These are phyloP conservation scores for Phlyctochytrium planicorne DNA, from an alignment of 192 early-diverging fungal species.

Conservation along the genomic window DNA sequence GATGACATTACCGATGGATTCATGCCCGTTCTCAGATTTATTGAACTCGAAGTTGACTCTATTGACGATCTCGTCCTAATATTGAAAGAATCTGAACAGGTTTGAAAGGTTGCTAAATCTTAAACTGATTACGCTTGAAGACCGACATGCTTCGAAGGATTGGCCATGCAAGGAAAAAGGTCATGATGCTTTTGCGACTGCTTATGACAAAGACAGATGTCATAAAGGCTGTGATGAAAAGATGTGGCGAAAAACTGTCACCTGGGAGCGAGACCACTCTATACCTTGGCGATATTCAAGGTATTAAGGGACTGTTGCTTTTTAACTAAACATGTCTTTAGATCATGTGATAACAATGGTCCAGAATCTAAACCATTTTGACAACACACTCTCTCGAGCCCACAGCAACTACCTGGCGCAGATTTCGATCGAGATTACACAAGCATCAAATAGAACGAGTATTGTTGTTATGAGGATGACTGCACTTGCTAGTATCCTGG, in stretches of 20 bases:
- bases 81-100: constrained; percentile 80
- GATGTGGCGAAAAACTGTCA: constrained; percentile 44
- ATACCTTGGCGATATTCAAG: constrained; percentile 64
- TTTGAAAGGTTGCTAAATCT: constrained; percentile 17
- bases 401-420: constrained; percentile 84
- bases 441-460: constrained; percentile 75
- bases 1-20: constrained; percentile 95
- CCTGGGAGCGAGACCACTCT: constrained; percentile 48
- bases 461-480: constrained; percentile 88
- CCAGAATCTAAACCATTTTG: constrained; percentile 67
- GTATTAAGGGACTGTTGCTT: background rate
- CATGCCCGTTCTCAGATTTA: constrained; percentile 76
- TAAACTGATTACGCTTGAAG: constrained; percentile 20
- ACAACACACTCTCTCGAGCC: constrained; percentile 67
- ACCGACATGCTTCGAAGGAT: constrained; percentile 74
- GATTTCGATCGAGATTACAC: constrained; percentile 69
- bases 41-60: constrained; percentile 93
- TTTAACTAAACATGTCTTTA: constrained; percentile 42
- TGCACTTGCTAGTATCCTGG: constrained; percentile 80
- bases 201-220: constrained; percentile 70
- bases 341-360: constrained; percentile 74
- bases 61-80: constrained; percentile 95
- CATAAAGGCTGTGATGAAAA: constrained; percentile 65
- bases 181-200: constrained; percentile 67
- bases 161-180: constrained; percentile 67